phyloP scores from a whole-genome alignment of 331 rosid species.

The Quercus phellos region DNA sequence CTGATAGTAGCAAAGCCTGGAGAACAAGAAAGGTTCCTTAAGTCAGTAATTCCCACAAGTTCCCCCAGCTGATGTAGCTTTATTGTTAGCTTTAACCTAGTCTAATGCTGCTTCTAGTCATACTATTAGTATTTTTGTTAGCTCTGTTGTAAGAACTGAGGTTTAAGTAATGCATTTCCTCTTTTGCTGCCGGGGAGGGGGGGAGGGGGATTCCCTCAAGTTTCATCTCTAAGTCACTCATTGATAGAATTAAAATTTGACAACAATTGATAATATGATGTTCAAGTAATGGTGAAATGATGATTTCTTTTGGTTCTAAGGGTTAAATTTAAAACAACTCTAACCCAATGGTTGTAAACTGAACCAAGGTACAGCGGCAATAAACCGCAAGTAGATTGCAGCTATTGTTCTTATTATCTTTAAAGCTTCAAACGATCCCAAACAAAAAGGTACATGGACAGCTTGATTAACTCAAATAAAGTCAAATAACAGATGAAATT shows the following conservation, averaged over 20 bases:
- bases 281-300: not conserved
- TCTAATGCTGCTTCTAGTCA: no score
- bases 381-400: not conserved
- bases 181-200: no score
- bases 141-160: no score
- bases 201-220: not conserved
- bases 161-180: no score
- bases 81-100: not conserved
- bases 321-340: not conserved
- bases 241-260: not conserved
- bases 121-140: no score
- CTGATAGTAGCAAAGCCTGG: slow-evolving; percentile 66
- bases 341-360: no score
- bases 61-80: slow-evolving; percentile 1
- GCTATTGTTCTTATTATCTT: not conserved
- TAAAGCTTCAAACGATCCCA: not conserved
- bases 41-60: slow-evolving; percentile 22
- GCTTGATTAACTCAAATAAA: not conserved
- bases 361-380: not conserved
- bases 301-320: not conserved
- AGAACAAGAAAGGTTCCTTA: slow-evolving; percentile 13
- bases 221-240: slow-evolving; percentile 9
- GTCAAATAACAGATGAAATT: not conserved
- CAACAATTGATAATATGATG: not conserved
- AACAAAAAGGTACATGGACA: not conserved